Evolutionary conservation across 179 eudicot species (phyloP), one percentile per base, ranked within the genome.

Genomic region (Amaranthus tricolor): DNA sequence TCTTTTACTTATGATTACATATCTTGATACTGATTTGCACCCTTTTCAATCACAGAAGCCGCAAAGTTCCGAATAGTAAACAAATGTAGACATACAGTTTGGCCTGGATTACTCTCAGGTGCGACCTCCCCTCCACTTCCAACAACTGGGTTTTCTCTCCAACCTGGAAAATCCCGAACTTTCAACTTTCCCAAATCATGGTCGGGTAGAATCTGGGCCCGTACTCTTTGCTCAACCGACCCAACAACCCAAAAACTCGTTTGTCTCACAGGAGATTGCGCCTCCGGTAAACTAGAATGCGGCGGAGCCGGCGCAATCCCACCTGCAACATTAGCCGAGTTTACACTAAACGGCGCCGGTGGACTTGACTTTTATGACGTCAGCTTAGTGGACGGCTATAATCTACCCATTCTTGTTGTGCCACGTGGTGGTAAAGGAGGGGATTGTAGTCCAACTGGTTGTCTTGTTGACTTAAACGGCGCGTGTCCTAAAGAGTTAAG

Each of bases 151-250:
- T 94, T 94, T 78, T 72, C 89, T 20, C 91, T 94, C 63, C 56
- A 66, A 50, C 56, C 85, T 20, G 89, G 87, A 66, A 82, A 89
- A 72, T 85, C 96, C 14, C 77, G 80, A 31, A 85, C 94, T 24
- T 71, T 92, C 0, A 66, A 67, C 6, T 86, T 83, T 4, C 98
- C 98, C 17, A 73, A 9, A 0, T 71, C 90, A 9, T 94, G 97
- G 97, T 94, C 98, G 75, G 98, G 98, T 53, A 86, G 98, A 74
- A 15, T 94, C 12, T 94, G 98, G 98, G 97, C 82, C 44, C 89
- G 98, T 6, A 88, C 96, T 43, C 84, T 67, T 77, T 94, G 98
- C 79, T 77, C 90, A 44, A 48, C 9, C 9, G 81, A 86, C 52
- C 70, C 75, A 2, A 19, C 85, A 14, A 6, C 88, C 62, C 83